Base-by-base conservation (phyloP, 2,329 filamentous ascomycete genomes). In the Tolypocladium ovalisporum region DNA sequence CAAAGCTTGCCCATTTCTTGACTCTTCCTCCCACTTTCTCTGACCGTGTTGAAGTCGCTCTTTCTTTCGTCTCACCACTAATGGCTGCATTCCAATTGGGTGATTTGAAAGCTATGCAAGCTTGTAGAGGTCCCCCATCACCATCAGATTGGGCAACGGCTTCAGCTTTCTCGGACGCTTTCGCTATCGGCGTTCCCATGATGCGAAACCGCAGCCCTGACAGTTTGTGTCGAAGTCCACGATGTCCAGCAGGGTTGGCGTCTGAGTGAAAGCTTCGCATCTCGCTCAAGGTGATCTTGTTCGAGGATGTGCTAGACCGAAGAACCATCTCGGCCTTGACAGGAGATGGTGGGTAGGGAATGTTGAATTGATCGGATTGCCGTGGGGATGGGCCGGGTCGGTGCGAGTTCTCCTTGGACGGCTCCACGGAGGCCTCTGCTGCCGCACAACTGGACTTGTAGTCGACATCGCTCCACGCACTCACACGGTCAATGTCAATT, bases 311-410 rank as follows among this genome's bases (percentile, higher is more conserved):
- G 42, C 56, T 58, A 29, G 59, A 58, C 15, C 54, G 51, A 22
- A 58, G 56, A 10, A 54, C 58, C 52, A 44, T 60, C 44, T 62
- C 58, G 5, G 49, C 59, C 52, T 57, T 54, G 6, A 57, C 57
- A 13, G 60, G 57, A 2, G 67, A 65, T 4, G 64, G 63, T 8
- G 70, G 70, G 56, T 69, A 71, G 15, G 65, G 57, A 55, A 73
- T 68, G 49, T 70, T 70, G 56, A 73, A 72, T 44, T 70, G 70
- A 32, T 73, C 68, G 15, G 70, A 70, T 27, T 62, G 54, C 40
- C 62, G 62, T 8, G 61, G 59, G 1, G 64, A 66, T 39, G 54
- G 57, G 19, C 62, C 56, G n/a, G 36, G 44, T 15, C 40, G 44
- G 57, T 58, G 44, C 57, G 34, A 19, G 35, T 57, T 37, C 57